Evolutionary conservation across 495 filamentous ascomycete species (phyloP).

Genomic region (Penicillium antarcticum): DNA sequence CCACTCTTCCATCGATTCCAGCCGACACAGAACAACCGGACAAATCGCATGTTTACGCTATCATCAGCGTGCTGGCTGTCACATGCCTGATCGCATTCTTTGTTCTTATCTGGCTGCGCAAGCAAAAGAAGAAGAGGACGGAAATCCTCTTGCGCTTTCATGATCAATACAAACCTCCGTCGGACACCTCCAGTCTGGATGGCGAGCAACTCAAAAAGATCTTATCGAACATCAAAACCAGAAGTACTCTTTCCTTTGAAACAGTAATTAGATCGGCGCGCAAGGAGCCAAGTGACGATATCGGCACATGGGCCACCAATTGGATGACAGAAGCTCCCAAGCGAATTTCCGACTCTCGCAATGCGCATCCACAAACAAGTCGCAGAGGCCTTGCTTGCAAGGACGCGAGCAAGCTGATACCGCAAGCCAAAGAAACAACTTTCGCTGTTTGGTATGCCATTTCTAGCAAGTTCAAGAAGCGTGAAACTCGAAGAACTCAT

Average conservation of each 20-base stretch:
- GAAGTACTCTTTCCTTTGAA: too few species aligned
- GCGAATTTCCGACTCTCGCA: too few species aligned
- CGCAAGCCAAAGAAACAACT: not conserved
- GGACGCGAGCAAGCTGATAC: too few species aligned
- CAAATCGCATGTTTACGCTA: not conserved
- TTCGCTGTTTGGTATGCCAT: not conserved
- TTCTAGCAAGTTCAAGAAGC: not conserved
- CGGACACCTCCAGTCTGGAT: not conserved
- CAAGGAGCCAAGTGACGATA: too few species aligned
- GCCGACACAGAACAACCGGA: not conserved
- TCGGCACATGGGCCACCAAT: too few species aligned
- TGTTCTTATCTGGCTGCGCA: not conserved
- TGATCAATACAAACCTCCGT: not conserved
- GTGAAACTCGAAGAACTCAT: not conserved
- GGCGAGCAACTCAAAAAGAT: not conserved
- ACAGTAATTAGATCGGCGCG: too few species aligned
- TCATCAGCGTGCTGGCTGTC: not conserved
- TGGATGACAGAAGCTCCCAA: too few species aligned
- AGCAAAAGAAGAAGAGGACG: not conserved
- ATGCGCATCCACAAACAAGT: too few species aligned
- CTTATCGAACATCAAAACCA: not conserved
- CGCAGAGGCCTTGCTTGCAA: too few species aligned
- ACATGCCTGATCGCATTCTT: not conserved
- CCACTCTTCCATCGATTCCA: not conserved
- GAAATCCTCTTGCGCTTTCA: not conserved